Evolutionary conservation across 768 basidiomycete species (phyloP).

Genomic region (Russula brevipes): DNA sequence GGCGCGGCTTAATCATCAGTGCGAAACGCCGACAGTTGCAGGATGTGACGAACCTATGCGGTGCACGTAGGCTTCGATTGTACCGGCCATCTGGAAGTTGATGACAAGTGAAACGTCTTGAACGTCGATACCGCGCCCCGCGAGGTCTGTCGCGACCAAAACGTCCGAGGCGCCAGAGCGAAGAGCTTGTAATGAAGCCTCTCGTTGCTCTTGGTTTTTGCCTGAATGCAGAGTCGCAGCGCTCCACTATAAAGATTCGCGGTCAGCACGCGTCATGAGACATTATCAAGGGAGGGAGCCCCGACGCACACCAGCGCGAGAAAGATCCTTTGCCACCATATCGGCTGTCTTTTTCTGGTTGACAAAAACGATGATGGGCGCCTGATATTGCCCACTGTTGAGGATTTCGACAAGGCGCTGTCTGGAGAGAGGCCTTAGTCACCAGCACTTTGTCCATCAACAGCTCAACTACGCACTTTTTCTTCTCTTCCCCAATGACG

Average conservation of each 20-base stretch:
- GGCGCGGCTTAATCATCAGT: conserved; percentile 10
- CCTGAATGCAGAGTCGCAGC: conserved; percentile 93
- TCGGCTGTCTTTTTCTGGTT: conserved; percentile 99
- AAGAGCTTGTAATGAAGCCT: conserved; percentile 81
- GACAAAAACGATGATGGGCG: conserved; percentile 98
- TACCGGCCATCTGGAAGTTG: conserved; percentile 96
- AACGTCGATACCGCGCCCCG: conserved; percentile 98
- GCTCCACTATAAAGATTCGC: conserved; percentile 56
- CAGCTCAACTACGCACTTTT: conserved; percentile 58
- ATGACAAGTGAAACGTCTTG: conserved; percentile 93
- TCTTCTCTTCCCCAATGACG: conserved; percentile 89
- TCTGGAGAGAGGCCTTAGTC: conserved; percentile 38
- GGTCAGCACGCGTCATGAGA: not conserved
- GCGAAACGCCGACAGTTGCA: not conserved
- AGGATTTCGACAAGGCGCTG: conserved; percentile 86
- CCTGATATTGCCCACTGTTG: conserved; percentile 72
- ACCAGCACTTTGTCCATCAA: not conserved
- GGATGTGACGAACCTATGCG: conserved; percentile 66
- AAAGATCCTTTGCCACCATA: conserved; percentile 92
- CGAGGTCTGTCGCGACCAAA: conserved; percentile 94
- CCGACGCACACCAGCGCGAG: conserved; percentile 72
- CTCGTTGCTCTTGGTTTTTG: conserved; percentile 96
- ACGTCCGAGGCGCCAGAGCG: conserved; percentile 83
- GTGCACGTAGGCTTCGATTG: conserved; percentile 96
- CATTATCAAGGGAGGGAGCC: not conserved